Evolutionary conservation across 1,284 basidiomycete species (phyloP), one percentile per base, ranked within the genome.

Genomic region (Rugosomyces carneus): DNA sequence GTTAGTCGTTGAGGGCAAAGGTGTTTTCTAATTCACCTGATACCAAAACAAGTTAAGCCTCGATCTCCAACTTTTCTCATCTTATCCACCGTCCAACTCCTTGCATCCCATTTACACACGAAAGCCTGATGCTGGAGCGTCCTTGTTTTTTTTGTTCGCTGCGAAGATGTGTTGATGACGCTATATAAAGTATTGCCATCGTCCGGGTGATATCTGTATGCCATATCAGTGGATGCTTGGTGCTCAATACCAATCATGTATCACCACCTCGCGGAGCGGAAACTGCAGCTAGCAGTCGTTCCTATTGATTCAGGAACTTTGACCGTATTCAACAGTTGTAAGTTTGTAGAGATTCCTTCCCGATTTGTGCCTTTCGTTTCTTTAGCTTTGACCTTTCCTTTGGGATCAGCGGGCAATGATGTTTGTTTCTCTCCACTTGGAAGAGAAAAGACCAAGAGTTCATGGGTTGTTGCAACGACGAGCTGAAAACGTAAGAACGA

Each of bases 31-130:
- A 53, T 71, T 50, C 50, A 89, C 89, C 89, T 93, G 41, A 93
- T 66, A 59, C 93, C 90, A 60, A 96, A 86, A 54, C 84, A 87
- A 2, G 93, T 95, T 29, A 94, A 61, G 10, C 86, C 85, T 54
- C 84, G 82, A 52, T 86, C 83, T 15, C 84, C 81, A 5, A 93
- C 66, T 60, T 85, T 84, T 45, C 76, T 73, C 13, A 66, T 67
- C 49, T 74, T 79, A 3, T 75, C 83, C 63, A 75, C 65, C 32
- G 65, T 69, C 80, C 77, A 84, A 1, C 69, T 72, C 20, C 71
- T 62, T 9, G 80, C 70, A 52, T 80, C 71, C 84, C 84, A 88
- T 59, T 75, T 82, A 51, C 73, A 72, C 3, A 86, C 59, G 54
- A 75, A 87, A 1, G 79, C 78, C 42, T 76, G 77, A 35, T 80